Conservation (phyloP, 805 yeast species). For the Candida insectorum region DNA sequence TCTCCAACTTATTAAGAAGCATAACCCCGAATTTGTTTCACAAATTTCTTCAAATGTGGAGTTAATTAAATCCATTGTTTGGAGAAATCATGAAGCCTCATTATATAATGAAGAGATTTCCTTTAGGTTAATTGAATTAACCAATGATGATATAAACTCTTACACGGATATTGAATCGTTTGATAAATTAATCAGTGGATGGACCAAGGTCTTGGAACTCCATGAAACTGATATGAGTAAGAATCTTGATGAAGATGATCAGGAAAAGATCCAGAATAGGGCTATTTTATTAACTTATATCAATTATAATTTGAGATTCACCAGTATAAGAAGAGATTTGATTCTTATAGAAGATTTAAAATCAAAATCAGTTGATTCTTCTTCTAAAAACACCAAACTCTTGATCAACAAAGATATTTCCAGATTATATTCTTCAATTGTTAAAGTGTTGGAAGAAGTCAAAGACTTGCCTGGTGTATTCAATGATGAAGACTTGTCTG, state of each 20-base stretch:
- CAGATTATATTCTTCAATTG: constrained; percentile 50
- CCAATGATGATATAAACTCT: constrained; percentile 19
- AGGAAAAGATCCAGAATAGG: constrained; percentile 61
- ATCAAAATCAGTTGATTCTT: constrained; percentile 9
- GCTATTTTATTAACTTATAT: constrained; percentile 76
- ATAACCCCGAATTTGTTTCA: constrained; percentile 37
- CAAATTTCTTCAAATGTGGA: constrained; percentile 22
- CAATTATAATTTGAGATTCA: constrained; percentile 60
- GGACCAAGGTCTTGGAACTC: constrained; percentile 66
- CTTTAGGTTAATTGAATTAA: constrained; percentile 45
- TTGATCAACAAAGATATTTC: constrained; percentile 39
- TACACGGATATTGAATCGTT: constrained; percentile 43
- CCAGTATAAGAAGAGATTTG: constrained; percentile 71
- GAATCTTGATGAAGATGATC: constrained; percentile 45
- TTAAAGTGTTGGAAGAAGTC: constrained; percentile 53
- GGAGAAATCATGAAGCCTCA: constrained; percentile 56
- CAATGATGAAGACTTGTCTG: constrained; percentile 68
- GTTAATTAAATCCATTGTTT: constrained; percentile 34
- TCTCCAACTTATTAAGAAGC: constrained; percentile 33
- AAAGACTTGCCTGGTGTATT: constrained; percentile 89
- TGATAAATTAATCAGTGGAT: constrained; percentile 55
- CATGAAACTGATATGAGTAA: constrained; percentile 57
- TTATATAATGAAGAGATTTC: constrained; percentile 74
- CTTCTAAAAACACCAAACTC: constrained; percentile 19
- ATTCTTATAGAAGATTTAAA: constrained; percentile 39